Evolutionary conservation across 2,329 filamentous ascomycete genomes (phyloP), one percentile per base, ranked within the genome.

Genomic region (Nectriaceae sp.): DNA sequence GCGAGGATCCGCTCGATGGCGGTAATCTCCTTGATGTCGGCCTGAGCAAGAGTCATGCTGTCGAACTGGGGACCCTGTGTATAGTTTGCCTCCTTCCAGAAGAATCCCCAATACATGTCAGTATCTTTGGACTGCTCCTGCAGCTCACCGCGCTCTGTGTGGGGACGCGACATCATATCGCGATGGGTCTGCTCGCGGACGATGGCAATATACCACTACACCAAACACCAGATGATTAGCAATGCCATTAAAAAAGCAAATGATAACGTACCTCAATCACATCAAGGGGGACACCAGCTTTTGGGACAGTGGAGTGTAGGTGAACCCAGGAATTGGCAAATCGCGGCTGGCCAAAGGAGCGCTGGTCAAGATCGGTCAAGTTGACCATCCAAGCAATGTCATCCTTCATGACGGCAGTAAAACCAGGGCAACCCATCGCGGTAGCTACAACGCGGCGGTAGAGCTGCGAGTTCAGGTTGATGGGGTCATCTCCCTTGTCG

Each of bases 341-440:
- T 4, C 68, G 70, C 1, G 82, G 80, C 60, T 78, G 70, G 40
- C 75, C 75, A 56, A 72, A 75, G 19, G 69, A 64, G 5, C 60
- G 62, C 41, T 69, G 54, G 40, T 71, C 68, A 15, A 53, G 39
- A 1, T 73, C 66, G 0, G 60, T 36, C 52, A 81, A 57, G 15
- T 65, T 62, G 3, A 68, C 68, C n/a, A 73, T 44, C 44, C 57
- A 73, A 5, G 77, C 73, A 53, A 87, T 71, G 55, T 82, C 77
- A 56, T 84, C 79, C 66, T 85, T 86, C 71, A 82, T 79, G n/a
- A 75, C 52, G 2, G 78, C 70, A 3, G 79, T 83, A 62, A 87
- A 86, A 2, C 83, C 84, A 2, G 76, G 73, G 59, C 84, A 87
- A 3, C 69, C 65, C 68, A 87, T 75, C 18, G 76, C 76, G 2